These are phyloP conservation scores for Pouteria campechiana DNA, from an alignment of 179 eudicot genomes.

Conservation along the genomic window DNA sequence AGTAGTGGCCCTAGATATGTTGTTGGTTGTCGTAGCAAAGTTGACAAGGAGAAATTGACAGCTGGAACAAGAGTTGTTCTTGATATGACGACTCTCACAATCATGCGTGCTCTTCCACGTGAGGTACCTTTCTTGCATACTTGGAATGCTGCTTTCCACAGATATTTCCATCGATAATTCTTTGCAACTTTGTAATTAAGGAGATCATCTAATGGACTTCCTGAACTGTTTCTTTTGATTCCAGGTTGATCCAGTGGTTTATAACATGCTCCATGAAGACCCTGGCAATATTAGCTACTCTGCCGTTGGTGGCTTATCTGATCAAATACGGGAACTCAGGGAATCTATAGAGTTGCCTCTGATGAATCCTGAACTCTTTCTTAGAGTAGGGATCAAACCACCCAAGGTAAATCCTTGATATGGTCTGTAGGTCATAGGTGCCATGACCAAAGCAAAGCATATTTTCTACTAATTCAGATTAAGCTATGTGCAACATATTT, in stretches of 20 bases:
- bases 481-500: no score
- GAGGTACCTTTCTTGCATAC: no score
- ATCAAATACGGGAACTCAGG: constrained; percentile 92
- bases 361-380: constrained; percentile 98
- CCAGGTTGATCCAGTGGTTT: constrained; percentile 99
- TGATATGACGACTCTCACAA: constrained; percentile 98
- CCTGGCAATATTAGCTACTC: constrained; percentile 97
- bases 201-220: no score
- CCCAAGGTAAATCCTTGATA: constrained; percentile 71
- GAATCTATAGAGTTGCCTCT: constrained; percentile 95
- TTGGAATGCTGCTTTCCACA: neutral
- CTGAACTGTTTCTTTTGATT: no score
- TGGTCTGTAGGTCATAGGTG: no score
- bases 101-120: constrained; percentile 97
- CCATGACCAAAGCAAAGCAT: no score
- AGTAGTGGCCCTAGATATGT: constrained; percentile 98
- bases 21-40: constrained; percentile 94
- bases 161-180: no score
- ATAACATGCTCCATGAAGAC: constrained; percentile 98
- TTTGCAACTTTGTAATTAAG: no score
- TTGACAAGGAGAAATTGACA: constrained; percentile 91
- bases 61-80: constrained; percentile 97
- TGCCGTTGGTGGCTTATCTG: constrained; percentile 93
- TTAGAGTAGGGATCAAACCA: constrained; percentile 85
- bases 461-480: no score